Base-by-base conservation (phyloP, 1,139 yeast genomes). In the Blastobotrys apis region DNA sequence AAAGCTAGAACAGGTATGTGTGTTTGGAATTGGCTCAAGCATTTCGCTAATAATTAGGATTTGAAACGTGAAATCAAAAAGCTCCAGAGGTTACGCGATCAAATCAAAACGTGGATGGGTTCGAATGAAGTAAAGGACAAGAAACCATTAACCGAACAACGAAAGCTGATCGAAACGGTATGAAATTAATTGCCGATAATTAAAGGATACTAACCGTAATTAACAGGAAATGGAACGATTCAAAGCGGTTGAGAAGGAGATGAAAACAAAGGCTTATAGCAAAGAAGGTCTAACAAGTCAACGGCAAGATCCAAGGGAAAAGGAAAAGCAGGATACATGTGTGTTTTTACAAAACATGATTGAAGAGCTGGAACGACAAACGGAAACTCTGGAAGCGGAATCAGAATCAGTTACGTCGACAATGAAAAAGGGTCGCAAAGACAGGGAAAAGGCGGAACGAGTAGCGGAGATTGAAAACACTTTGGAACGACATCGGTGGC, bases 21-120 rank as follows among this genome's bases (percentile, higher is more conserved):
- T 13, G n/a, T n/a, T n/a, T n/a, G n/a, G n/a, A n/a, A n/a, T n/a
- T 12, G 16, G 36, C 5, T 5, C 23, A 19, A 37, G 16, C 4
- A 32, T 22, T 13, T 19, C 12, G n/a, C 26, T 21, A 27, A 10
- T 19, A 17, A 31, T 20, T 40, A 55, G 56, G 98, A 92, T 62
- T 71, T 94, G 63, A 94, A 94, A 72, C 84, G 94, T 58, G 98
- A 94, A 65, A 92, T 94, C 65, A 94, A 94, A 67, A 90, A 88
- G 66, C 74, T 94, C 44, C 99, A 94, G 65, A 79, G 96, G 60
- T 81, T 84, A 60, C 78, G 98, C 63, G 98, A 94, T 66, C 97
- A 90, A 67, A 85, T 94, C 55, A 94, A 94, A 66, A 84, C 86
- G 47, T 94, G 98, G 98, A 71, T 90, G 61, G 80, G 94, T 38